Conservation (phyloP, 768 basidiomycete species). For the Auricularia sp. region DNA sequence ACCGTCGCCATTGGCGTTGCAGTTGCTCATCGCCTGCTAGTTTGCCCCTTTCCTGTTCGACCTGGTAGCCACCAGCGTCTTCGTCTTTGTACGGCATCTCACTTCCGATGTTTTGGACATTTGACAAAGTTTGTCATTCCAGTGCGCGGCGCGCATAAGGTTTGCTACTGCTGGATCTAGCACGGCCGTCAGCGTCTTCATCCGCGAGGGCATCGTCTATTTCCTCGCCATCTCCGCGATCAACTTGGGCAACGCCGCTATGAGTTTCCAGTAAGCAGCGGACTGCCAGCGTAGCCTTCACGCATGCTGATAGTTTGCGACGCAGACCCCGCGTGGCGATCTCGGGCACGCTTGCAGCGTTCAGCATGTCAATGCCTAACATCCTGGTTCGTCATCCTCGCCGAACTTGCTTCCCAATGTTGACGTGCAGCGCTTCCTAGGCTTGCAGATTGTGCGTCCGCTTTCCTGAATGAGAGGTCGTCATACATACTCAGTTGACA, state of each 20-base stretch:
- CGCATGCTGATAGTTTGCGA: not conserved
- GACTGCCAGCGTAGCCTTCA: not conserved
- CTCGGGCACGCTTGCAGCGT: not conserved
- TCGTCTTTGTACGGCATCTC: not conserved
- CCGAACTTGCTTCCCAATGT: not conserved
- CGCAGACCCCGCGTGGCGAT: not conserved
- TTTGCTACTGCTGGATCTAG: not conserved
- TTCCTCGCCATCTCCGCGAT: not conserved
- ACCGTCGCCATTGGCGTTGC: not conserved
- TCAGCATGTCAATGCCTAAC: not conserved
- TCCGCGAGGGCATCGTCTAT: not conserved
- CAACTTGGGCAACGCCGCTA: not conserved
- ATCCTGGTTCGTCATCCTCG: not conserved
- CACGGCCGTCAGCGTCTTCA: not conserved
- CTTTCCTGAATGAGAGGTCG: not conserved
- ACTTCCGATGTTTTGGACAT: not conserved
- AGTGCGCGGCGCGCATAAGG: not conserved
- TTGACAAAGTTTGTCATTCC: not conserved
- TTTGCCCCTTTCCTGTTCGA: not conserved
- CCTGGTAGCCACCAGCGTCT: not conserved
- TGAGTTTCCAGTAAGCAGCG: not conserved
- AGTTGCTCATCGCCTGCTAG: not conserved
- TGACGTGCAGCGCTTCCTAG: not conserved
- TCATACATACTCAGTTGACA: not conserved
- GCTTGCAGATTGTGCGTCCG: not conserved